These are phyloP conservation scores for Diplodia intermedia DNA, from an alignment of 2,329 filamentous ascomycete species.

Conservation along the genomic window DNA sequence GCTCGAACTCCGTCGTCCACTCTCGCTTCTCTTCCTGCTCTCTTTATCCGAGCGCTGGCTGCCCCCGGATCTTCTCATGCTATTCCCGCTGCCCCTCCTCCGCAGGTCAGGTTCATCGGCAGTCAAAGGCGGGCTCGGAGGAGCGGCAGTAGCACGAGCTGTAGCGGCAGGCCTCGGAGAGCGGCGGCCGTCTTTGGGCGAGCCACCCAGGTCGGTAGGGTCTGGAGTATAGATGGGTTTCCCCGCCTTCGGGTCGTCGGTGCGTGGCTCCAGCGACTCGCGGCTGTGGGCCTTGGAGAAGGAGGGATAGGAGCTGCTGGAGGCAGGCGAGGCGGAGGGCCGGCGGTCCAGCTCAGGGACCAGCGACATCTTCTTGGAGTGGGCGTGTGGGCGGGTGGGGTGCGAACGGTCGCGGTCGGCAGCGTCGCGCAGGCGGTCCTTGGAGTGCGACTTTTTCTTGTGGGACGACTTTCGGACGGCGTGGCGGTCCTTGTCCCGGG, in stretches of 20 bases:
- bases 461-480: slow-evolving; percentile 41
- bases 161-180: slow-evolving; percentile 36
- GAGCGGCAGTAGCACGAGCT: slow-evolving; percentile 46
- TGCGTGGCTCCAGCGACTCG: slow-evolving; percentile 73
- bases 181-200: slow-evolving; percentile 40
- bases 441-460: slow-evolving; percentile 39
- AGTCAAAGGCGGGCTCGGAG: slow-evolving; percentile 58
- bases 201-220: slow-evolving; percentile 50
- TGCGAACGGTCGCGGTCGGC: slow-evolving; percentile 29
- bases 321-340: slow-evolving; percentile 44
- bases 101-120: slow-evolving; percentile 52
- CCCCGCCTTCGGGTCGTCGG: slow-evolving; percentile 46
- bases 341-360: slow-evolving; percentile 58
- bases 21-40: slow-evolving; percentile 46
- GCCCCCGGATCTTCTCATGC: slow-evolving; percentile 50
- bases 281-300: slow-evolving; percentile 94
- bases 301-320: slow-evolving; percentile 71
- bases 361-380: slow-evolving; percentile 45
- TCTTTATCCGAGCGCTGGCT: slow-evolving; percentile 44
- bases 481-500: slow-evolving; percentile 40
- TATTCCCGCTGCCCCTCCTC: slow-evolving; percentile 54
- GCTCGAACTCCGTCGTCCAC: slow-evolving; percentile 34
- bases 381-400: slow-evolving; percentile 23
- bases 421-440: slow-evolving; percentile 37
- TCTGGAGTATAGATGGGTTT: slow-evolving; percentile 48